Base-by-base conservation (phyloP, 1,284 basidiomycete genomes). In the Rhodotorula sp. region DNA sequence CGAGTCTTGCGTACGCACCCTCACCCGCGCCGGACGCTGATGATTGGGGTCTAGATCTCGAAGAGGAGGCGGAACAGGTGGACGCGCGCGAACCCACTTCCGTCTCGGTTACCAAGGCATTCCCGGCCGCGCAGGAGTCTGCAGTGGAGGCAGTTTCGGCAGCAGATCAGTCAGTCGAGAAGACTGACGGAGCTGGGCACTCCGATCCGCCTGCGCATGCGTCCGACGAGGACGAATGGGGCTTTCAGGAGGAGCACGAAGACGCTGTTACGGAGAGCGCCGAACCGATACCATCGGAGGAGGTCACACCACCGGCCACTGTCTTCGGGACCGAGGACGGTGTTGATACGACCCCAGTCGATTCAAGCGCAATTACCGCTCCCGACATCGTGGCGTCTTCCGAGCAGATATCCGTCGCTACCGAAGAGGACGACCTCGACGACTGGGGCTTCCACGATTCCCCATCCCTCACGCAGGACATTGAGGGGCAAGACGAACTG, bases 401-500 rank as follows among this genome's bases (percentile, higher is more conserved):
- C 6, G 60, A n/a, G 6, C 37, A 42, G 7, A 42, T 29, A n/a
- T 29, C 26, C 2, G n/a, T 1, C 6, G 10, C 17, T 24, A 57
- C 18, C 30, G 46, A 37, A 12, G 60, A 62, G 4, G 66, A 67
- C 24, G 66, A 62, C 15, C 60, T 58, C 46, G 60, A 67, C 46
- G 54, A 64, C 26, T 68, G 67, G 67, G 62, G 67, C 5, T 68
- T 68, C n/a, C 62, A 68, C 46, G 67, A 68, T n/a, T 68, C 67
- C 22, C 57, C 64, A 6, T 51, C 55, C 0, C 45, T 55, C 7
- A 61, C 65, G 22, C 44, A 49, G 46, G 30, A 54, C 22, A 14
- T 18, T 26, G 26, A 30, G 0, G 26, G 26, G 12, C 26, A 10
- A 17, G 29, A 26, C 53, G 53, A 54, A 12, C 18, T 51, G 18